Percentiles rank a stretch among this genome's conserved stretches.
phyloP scores from a whole-genome alignment of 371 early-diverging fungal genomes.

The Vairimorpha necatrix region DNA sequence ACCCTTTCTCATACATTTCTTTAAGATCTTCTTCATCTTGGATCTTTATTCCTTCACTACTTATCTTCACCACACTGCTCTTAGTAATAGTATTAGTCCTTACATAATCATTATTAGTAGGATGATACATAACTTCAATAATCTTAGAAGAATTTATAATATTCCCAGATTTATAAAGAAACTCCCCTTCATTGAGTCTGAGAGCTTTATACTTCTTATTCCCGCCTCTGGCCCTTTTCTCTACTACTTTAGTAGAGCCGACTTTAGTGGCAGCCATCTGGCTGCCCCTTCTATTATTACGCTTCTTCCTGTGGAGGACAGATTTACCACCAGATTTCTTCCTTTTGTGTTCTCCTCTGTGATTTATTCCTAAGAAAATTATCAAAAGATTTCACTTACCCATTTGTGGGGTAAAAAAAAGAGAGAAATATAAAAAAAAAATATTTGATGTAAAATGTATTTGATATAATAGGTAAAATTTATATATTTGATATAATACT shows the following conservation, averaged over 20 bases:
- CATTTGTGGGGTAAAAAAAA: conserved; percentile 45
- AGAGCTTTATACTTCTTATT: conserved; percentile 95
- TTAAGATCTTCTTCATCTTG: conserved; percentile 79
- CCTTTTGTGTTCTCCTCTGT: conserved; percentile 76
- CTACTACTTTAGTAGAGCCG: conserved; percentile 83
- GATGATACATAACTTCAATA: conserved; percentile 93
- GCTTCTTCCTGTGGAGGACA: conserved; percentile 92
- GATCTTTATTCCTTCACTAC: conserved; percentile 93
- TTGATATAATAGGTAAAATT: too few species aligned
- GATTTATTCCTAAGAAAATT: conserved; percentile 55
- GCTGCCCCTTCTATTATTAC: conserved; percentile 95
- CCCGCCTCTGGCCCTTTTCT: conserved; percentile 93
- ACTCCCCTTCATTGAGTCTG: conserved; percentile 82
- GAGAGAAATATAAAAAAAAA: not conserved
- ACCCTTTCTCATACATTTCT: conserved; percentile 87
- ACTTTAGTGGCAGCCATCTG: conserved; percentile 94
- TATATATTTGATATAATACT: too few species aligned
- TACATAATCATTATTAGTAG: conserved; percentile 98
- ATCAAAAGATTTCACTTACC: conserved; percentile 38
- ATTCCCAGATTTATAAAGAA: conserved; percentile 55
- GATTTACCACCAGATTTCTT: conserved; percentile 92
- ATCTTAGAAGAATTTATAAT: conserved; percentile 70
- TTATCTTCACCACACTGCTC: conserved; percentile 91
- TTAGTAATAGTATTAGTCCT: conserved; percentile 99
- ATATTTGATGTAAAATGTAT: not conserved